Conservation (phyloP, 192 early-diverging fungal species). For the Phycomyces blakesleeanus region DNA sequence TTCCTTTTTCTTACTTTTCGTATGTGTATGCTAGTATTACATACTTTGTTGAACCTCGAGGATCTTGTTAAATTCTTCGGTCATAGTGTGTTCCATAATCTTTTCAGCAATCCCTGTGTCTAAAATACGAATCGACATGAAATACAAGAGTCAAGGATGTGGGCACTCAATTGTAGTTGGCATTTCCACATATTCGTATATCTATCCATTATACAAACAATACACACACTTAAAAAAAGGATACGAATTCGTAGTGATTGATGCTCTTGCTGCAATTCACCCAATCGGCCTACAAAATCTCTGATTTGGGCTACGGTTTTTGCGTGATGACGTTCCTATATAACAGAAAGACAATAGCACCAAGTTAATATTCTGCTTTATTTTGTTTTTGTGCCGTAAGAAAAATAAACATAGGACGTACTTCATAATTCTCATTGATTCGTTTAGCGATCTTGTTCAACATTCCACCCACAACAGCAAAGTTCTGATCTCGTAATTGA, state of each 20-base stretch:
- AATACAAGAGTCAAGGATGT: no score
- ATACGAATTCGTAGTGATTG: slow-evolving; percentile 77
- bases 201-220: no score
- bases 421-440: slow-evolving; percentile 86
- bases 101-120: slow-evolving; percentile 81
- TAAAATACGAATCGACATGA: slow-evolving; percentile 30
- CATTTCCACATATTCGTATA: no score
- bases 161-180: no score
- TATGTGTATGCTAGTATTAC: slow-evolving; percentile 17
- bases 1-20: no score
- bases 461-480: slow-evolving; percentile 82
- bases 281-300: slow-evolving; percentile 86
- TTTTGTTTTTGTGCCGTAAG: no score
- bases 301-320: slow-evolving; percentile 90
- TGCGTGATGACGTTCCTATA: slow-evolving; percentile 83
- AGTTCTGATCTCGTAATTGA: slow-evolving; percentile 85
- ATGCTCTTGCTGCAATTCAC: slow-evolving; percentile 79
- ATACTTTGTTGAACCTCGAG: slow-evolving; percentile 91
- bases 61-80: slow-evolving; percentile 75
- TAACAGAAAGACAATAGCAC: no score
- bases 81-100: slow-evolving; percentile 73
- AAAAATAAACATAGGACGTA: no score
- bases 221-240: no score
- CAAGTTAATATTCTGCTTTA: no score
- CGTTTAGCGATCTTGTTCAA: slow-evolving; percentile 80